phyloP scores from a whole-genome alignment of 169 alveolate species.

The Plasmodium vinckei region DNA sequence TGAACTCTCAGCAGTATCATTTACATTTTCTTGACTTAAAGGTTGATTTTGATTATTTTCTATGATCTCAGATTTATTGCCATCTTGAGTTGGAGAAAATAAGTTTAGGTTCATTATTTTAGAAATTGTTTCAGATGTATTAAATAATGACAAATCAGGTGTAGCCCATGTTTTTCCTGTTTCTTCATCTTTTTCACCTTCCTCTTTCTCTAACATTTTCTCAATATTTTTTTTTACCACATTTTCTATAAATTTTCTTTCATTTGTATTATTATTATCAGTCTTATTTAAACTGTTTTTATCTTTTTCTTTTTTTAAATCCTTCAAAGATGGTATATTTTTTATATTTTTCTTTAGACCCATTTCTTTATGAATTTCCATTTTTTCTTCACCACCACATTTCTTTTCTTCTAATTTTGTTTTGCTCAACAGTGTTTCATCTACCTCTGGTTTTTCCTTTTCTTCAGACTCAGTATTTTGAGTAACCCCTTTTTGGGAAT shows the following conservation, averaged over 20 bases:
- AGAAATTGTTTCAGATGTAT: too few species aligned
- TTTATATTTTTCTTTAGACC: neutral
- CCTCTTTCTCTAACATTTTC: conserved; percentile 7
- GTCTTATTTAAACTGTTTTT: neutral
- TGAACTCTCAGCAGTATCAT: too few species aligned
- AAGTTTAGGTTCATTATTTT: too few species aligned
- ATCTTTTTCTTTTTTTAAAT: neutral
- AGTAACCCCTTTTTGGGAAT: neutral
- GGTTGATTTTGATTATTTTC: too few species aligned
- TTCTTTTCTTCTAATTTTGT: neutral
- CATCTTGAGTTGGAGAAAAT: too few species aligned
- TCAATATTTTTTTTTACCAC: conserved; percentile 17
- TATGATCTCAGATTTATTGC: too few species aligned
- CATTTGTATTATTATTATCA: neutral
- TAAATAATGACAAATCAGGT: too few species aligned
- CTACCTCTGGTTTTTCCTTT: neutral
- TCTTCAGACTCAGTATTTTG: neutral
- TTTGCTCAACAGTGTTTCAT: too few species aligned
- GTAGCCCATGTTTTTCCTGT: too few species aligned
- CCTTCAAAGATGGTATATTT: neutral
- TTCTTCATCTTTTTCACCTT: too few species aligned
- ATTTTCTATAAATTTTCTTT: conserved; percentile 24
- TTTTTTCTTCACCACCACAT: neutral
- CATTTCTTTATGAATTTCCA: neutral
- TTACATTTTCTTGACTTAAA: too few species aligned